Evolutionary conservation across 164 flowering plant genomes (phyloP), one percentile per base, ranked within the genome.

Genomic region (Magnolia kwangsiensis): DNA sequence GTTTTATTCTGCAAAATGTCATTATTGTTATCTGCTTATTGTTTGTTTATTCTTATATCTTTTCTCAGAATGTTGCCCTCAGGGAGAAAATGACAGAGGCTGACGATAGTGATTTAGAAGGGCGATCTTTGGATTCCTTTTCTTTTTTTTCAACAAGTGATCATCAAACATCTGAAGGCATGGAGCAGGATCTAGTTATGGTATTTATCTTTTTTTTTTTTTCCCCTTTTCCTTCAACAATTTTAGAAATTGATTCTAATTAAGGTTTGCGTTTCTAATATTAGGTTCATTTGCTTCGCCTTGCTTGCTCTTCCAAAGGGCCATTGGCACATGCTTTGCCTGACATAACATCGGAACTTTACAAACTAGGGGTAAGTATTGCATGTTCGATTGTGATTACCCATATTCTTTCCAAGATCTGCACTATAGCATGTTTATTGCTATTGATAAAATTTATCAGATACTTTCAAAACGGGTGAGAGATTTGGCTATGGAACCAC

Each of bases 221-320:
- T 65, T 20, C 27, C 64, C 20, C 8, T 69, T 5, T 67, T 18
- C 37, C 50, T 24, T 21, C 7, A 8, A 2, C 19, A 72, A 50
- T 10, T 4, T 69, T 78, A 31, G 24, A 23, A 55, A 8, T 69
- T 74, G 21, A 63, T 69, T 11, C 14, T 51, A 21, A 37, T 73
- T 14, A 69, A 63, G 67, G 73, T 20, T 20, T 68, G 49, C 10
- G 8, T 71, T 29, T 59, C 78, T 63, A 16, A 27, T 16, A 59
- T 73, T 78, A 96, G 99, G 94, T 90, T 80, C 98, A 96, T 87
- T 81, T 96, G 81, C 97, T 96, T 79, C 99, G 90, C 55, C 88
- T 96, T 85, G 98, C 95, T 75, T 96, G 99, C 84, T 84, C 94
- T 79, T 84, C 95, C 67, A 89, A 90, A 81, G 92, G 92, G 61